Percentiles rank a stretch among this genome's conserved stretches.
Evolutionary conservation across 345 rosid species (phyloP).

Genomic region (Lumnitzera racemosa): DNA sequence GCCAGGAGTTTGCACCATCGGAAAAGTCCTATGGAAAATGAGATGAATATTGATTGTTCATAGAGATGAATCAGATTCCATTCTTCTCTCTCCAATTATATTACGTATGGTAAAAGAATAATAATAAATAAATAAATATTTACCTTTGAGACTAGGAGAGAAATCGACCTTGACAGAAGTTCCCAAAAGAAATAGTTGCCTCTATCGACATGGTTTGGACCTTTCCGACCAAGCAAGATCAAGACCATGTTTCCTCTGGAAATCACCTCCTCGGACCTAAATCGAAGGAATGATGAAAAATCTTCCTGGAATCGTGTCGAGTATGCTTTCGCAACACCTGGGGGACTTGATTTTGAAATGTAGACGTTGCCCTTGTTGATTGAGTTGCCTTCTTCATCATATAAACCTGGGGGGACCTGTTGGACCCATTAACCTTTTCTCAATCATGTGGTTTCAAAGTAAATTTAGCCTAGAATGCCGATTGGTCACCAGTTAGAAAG

Average conservation of each 20-base stretch:
- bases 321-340: constrained; percentile 56
- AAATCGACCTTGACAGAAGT: constrained; percentile 51
- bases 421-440: background rate
- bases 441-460: too few relatives aligned
- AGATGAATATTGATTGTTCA: too few relatives aligned
- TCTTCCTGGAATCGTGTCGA: constrained; percentile 61
- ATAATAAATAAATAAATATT: too few relatives aligned
- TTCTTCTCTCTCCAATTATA: too few relatives aligned
- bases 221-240: constrained; percentile 60
- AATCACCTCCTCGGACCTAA: constrained; percentile 53
- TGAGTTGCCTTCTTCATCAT: constrained; percentile 56
- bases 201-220: constrained; percentile 55
- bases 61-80: too few relatives aligned
- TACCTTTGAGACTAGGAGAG: constrained; percentile 49
- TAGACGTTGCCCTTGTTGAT: constrained; percentile 60
- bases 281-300: constrained; percentile 52
- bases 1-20: too few relatives aligned
- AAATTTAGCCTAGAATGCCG: too few relatives aligned
- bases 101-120: too few relatives aligned
- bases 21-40: too few relatives aligned
- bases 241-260: constrained; percentile 62
- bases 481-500: too few relatives aligned
- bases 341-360: constrained; percentile 60
- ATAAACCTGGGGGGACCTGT: constrained; percentile 65
- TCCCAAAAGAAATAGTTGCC: constrained; percentile 89